phyloP scores from a whole-genome alignment of 2,329 filamentous ascomycete genomes.

The Botrytis elliptica region DNA sequence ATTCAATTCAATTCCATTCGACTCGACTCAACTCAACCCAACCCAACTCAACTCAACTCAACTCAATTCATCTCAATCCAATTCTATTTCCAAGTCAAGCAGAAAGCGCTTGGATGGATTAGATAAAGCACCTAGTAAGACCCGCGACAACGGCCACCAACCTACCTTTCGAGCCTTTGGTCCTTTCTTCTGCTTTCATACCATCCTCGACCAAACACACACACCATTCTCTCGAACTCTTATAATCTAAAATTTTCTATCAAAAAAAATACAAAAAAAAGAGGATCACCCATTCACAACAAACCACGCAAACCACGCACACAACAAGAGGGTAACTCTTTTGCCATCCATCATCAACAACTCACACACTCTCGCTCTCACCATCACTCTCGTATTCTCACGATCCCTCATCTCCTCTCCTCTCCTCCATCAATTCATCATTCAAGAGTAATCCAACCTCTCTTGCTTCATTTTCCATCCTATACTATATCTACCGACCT shows the following conservation, averaged over 20 bases:
- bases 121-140: not conserved
- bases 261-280: not conserved
- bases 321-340: not conserved
- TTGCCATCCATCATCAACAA: not conserved
- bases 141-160: slow-evolving; percentile 16
- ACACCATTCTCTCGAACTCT: not conserved
- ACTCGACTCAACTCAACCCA: too few species aligned
- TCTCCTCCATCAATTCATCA: not conserved
- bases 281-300: slow-evolving; percentile 1
- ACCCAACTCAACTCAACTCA: not conserved
- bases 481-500: not conserved
- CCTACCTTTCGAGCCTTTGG: not conserved
- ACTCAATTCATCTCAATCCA: not conserved
- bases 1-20: too few species aligned
- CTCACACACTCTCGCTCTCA: not conserved
- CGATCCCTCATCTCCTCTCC: not conserved
- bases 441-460: slow-evolving; percentile 2
- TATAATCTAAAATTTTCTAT: not conserved
- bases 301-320: not conserved
- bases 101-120: slow-evolving; percentile 9
- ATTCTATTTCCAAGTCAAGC: not conserved
- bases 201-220: not conserved
- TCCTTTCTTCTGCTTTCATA: not conserved
- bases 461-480: not conserved
- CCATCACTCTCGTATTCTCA: not conserved